Evolutionary conservation across 2,329 filamentous ascomycete species (phyloP).

Genomic region (Penicillium sp.): DNA sequence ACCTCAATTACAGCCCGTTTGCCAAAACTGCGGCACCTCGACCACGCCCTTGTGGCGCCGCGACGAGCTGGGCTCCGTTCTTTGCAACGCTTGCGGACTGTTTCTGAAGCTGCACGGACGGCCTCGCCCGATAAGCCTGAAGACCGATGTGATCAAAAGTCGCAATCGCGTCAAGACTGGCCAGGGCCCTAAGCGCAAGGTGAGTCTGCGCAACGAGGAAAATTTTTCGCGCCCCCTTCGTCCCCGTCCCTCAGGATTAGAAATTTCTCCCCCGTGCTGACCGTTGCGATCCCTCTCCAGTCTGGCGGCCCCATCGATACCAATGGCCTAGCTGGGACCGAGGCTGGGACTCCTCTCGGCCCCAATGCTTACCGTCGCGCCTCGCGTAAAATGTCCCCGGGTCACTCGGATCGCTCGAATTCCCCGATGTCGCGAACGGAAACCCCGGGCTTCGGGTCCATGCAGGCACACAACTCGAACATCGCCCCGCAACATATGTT

Average conservation of each 20-base stretch:
- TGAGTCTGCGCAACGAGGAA: conserved; percentile 46
- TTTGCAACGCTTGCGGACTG: conserved; percentile 97
- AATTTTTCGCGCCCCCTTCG: conserved; percentile 27
- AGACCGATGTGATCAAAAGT: conserved; percentile 99
- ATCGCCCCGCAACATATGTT: conserved; percentile 79
- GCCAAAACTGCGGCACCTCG: conserved; percentile 93
- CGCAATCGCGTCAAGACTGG: conserved; percentile 95
- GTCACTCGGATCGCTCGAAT: conserved; percentile 72
- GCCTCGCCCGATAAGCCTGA: conserved; percentile 89
- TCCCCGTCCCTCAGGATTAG: conserved; percentile 26
- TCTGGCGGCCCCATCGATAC: conserved; percentile 51
- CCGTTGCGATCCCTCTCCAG: conserved; percentile 34
- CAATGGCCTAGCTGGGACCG: conserved; percentile 63
- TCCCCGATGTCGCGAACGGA: conserved; percentile 79
- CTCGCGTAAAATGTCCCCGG: conserved; percentile 73
- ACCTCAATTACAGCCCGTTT: conserved; percentile 81
- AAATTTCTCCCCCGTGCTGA: conserved; percentile 32
- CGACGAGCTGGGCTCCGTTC: conserved; percentile 91
- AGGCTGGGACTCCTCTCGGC: conserved; percentile 60
- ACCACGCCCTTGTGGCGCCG: conserved; percentile 96
- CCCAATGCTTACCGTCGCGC: conserved; percentile 64
- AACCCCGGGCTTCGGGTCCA: conserved; percentile 66
- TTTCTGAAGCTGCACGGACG: conserved; percentile 97
- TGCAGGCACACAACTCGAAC: conserved; percentile 63
- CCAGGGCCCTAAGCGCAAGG: conserved; percentile 82